Conservation (phyloP, 1,139 yeast species). For the Saccharomycopsis hybrid region DNA sequence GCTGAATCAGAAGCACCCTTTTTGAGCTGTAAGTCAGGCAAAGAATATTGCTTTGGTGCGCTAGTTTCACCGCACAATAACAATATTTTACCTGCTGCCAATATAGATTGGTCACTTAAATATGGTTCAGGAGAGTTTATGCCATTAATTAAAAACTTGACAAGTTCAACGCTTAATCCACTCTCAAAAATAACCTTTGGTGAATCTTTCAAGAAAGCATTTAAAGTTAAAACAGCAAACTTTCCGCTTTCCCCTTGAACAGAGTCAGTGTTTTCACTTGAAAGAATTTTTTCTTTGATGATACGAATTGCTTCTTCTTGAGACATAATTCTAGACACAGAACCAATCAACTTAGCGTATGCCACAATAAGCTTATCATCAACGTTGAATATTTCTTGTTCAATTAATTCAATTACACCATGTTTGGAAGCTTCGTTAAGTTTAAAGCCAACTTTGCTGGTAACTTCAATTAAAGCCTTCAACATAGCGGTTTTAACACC, state of each 20-base stretch:
- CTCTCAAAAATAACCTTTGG: conserved; percentile 53
- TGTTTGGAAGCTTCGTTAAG: conserved; percentile 70
- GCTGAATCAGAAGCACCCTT: conserved; percentile 22
- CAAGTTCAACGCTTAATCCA: conserved; percentile 43
- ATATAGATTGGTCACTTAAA: conserved; percentile 69
- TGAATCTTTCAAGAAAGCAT: conserved; percentile 75
- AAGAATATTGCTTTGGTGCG: conserved; percentile 32
- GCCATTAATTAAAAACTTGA: conserved; percentile 42
- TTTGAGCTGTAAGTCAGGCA: not conserved
- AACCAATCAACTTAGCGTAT: conserved; percentile 73
- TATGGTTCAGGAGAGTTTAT: conserved; percentile 44
- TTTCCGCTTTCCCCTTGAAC: conserved; percentile 37
- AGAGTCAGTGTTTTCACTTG: conserved; percentile 24
- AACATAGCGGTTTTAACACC: conserved; percentile 85
- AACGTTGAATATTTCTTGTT: conserved; percentile 55
- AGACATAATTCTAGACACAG: conserved; percentile 62
- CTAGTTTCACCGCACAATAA: conserved; percentile 41
- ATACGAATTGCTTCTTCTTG: conserved; percentile 59
- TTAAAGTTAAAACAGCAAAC: conserved; percentile 67
- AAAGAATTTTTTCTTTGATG: conserved; percentile 54
- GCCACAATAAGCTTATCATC: conserved; percentile 61
- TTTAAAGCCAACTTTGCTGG: conserved; percentile 69
- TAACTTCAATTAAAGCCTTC: conserved; percentile 79
- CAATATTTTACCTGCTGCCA: conserved; percentile 80
- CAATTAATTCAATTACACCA: conserved; percentile 67